These are phyloP conservation scores for Candida sithepensis DNA, from an alignment of 805 yeast genomes.

Conservation along the genomic window DNA sequence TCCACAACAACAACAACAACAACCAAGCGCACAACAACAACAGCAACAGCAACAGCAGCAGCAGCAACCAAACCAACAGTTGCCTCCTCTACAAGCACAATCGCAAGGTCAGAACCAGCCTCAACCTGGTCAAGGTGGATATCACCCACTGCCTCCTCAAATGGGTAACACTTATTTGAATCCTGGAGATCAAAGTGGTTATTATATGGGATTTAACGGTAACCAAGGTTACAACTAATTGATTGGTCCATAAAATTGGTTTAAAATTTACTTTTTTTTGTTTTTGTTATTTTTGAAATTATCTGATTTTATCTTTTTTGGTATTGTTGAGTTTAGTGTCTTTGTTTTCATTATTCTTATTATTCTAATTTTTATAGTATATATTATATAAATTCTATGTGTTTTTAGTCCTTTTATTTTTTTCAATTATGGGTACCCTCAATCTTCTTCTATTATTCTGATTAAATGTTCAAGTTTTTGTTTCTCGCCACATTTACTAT, in stretches of 20 bases:
- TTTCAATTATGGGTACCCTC: background rate
- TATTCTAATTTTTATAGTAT: background rate
- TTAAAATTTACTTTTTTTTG: background rate
- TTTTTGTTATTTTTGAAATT: no score
- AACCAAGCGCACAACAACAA: conserved; percentile 33
- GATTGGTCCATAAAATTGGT: background rate
- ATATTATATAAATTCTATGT: background rate
- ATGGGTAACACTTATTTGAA: conserved; percentile 25
- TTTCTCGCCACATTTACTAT: background rate
- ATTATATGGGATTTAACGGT: conserved; percentile 28
- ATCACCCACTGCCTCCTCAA: conserved; percentile 25
- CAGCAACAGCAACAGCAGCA: conserved; percentile 31
- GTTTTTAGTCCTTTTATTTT: background rate
- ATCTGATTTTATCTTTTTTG: no score
- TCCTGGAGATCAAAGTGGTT: conserved; percentile 25
- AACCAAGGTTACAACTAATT: conserved; percentile 25
- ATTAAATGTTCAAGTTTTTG: background rate
- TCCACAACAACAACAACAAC: conserved; percentile 25
- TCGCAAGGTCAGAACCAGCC: conserved; percentile 21
- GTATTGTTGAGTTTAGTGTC: conserved; percentile 2
- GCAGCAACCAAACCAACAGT: conserved; percentile 24
- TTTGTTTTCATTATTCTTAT: conserved; percentile 1
- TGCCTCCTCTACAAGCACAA: conserved; percentile 14
- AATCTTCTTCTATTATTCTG: background rate
- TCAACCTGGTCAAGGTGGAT: conserved; percentile 22